phyloP scores from a whole-genome alignment of 768 basidiomycete genomes.

The Lactarius akahatsu region DNA sequence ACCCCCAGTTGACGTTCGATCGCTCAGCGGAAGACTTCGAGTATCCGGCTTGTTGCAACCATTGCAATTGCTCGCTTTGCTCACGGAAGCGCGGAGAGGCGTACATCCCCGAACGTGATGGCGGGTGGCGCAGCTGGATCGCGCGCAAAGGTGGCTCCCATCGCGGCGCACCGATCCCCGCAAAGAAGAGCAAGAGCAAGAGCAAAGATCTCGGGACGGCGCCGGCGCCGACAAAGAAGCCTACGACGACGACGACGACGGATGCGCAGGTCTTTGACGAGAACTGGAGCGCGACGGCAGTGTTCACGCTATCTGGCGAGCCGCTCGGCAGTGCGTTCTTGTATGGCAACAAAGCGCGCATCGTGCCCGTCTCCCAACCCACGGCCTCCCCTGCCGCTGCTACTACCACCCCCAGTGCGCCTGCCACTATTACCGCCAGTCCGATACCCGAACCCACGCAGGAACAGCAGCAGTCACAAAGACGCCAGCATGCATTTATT shows the following conservation, averaged over 20 bases:
- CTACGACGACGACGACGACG: background rate
- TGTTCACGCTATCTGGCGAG: constrained; percentile 4
- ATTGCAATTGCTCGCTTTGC: too few relatives aligned
- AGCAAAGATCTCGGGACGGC: background rate
- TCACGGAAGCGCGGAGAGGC: too few relatives aligned
- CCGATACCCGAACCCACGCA: background rate
- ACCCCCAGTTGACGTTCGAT: too few relatives aligned
- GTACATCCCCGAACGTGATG: too few relatives aligned
- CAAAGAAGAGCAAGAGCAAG: too few relatives aligned
- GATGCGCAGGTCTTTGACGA: background rate
- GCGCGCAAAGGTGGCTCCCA: too few relatives aligned
- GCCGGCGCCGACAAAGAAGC: background rate
- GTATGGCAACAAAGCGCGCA: background rate
- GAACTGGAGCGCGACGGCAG: background rate
- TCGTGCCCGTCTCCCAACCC: background rate
- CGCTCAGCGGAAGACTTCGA: too few relatives aligned
- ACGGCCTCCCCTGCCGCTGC: background rate
- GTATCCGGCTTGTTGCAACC: too few relatives aligned
- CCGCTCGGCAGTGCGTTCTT: background rate
- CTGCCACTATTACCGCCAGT: too few relatives aligned
- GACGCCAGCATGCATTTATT: background rate
- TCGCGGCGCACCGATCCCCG: too few relatives aligned
- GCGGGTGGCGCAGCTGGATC: too few relatives aligned
- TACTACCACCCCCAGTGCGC: background rate
- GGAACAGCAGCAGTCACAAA: background rate